Base-by-base conservation (phyloP, 371 early-diverging fungal genomes). In the Saksenaea vasiformis region DNA sequence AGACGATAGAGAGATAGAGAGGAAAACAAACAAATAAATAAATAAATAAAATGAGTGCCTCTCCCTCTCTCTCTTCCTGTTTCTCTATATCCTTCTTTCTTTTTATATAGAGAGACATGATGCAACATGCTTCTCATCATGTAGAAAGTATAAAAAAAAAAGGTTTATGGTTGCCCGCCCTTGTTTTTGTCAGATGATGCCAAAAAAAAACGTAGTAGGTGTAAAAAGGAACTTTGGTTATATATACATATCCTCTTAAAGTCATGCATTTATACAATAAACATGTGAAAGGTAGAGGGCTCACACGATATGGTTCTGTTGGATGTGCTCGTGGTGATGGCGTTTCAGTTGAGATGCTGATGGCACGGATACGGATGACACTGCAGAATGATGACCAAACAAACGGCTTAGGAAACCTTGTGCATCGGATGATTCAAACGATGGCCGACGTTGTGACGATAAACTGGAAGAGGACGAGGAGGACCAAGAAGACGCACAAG, bases 361-460 rank as follows among this genome's bases (percentile, higher is more conserved):
- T 47, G 51, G 24, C 51, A 47, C 51, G 51, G 51, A 47, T 47
- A 47, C 51, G 51, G 51, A 47, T 47, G 51, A 47, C 22, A 22
- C 51, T 47, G 51, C 51, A 47, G 51, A 22, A 47, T 47, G 51
- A 47, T 47, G 51, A 47, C 51, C 24, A 47, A 47, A 47, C 27
- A 47, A 47, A 47, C 51, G 51, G 24, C 51, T 47, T 47, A 47
- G 51, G 22, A 47, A 47, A 17, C 51, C 51, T 19, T n/a, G 51
- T 91, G 22, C 87, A 89, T 61, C 76, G 93, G 24, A 83, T 85
- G 54, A 73, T 80, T 17, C 89, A 87, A 51, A 73, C 80, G 55
- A 82, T 87, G 58, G 73, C 80, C 24, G 76, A 78, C 15, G 51
- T 19, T 47, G 22, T 22, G 51, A 47, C 9, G 66, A 65, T 5